phyloP scores from a whole-genome alignment of 768 basidiomycete genomes.

The Lanmaoa pseudosensibilis region DNA sequence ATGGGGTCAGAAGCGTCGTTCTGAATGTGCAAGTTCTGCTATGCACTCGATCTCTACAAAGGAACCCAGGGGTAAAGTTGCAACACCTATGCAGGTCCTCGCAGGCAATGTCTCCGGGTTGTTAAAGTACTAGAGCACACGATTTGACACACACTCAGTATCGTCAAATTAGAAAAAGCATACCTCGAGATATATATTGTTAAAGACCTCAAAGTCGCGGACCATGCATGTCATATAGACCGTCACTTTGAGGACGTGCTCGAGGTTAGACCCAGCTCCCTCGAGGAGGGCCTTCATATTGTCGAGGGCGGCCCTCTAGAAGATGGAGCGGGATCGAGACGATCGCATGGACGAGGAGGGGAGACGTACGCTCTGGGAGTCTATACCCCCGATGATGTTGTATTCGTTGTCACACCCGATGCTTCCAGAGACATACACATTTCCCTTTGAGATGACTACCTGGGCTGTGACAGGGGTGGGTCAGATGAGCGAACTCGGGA shows the following conservation, averaged over 20 bases:
- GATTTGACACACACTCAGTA: neutral
- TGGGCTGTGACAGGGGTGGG: slow-evolving; percentile 29
- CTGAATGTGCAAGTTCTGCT: no score
- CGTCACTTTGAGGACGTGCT: slow-evolving; percentile 42
- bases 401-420: slow-evolving; percentile 36
- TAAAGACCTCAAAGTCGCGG: slow-evolving; percentile 41
- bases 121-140: slow-evolving; percentile 45
- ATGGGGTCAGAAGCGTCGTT: no score
- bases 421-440: slow-evolving; percentile 42
- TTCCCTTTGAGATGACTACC: slow-evolving; percentile 35
- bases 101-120: slow-evolving; percentile 45
- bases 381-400: slow-evolving; percentile 38
- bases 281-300: slow-evolving; percentile 40
- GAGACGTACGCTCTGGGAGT: slow-evolving; percentile 38
- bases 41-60: slow-evolving; percentile 64
- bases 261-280: slow-evolving; percentile 39
- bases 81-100: slow-evolving; percentile 59
- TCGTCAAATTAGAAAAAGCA: neutral
- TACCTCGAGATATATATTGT: slow-evolving; percentile 39
- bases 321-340: neutral
- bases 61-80: slow-evolving; percentile 50
- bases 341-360: neutral
- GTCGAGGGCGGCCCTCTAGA: slow-evolving; percentile 38
- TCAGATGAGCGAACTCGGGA: neutral
- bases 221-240: slow-evolving; percentile 39